Percentiles rank a stretch among this genome's conserved stretches.
Evolutionary conservation across 208 protist genomes (phyloP).

Genomic region (Zelonia costaricensis): DNA sequence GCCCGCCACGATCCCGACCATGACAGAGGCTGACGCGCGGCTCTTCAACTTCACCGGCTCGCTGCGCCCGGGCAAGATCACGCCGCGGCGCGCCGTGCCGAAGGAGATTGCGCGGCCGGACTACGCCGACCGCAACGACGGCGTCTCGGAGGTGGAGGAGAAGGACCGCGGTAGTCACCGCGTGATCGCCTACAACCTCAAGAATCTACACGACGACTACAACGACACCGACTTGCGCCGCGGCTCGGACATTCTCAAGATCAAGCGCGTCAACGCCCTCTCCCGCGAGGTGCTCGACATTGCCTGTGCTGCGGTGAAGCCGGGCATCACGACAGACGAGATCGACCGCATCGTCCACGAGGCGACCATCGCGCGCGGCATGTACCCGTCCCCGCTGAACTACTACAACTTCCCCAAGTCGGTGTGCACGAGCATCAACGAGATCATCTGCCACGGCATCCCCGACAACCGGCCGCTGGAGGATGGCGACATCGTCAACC

Average conservation of each 20-base stretch:
- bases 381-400: slow-evolving; percentile 98
- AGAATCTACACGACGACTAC: slow-evolving; percentile 76
- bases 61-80: slow-evolving; percentile 85
- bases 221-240: slow-evolving; percentile 78
- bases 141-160: slow-evolving; percentile 75
- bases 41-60: slow-evolving; percentile 84
- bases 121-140: slow-evolving; percentile 87
- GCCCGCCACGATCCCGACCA: slow-evolving; percentile 82
- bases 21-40: slow-evolving; percentile 69
- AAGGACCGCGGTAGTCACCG: slow-evolving; percentile 63
- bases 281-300: slow-evolving; percentile 96
- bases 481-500: slow-evolving; percentile 98
- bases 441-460: slow-evolving; percentile 97
- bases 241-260: slow-evolving; percentile 74
- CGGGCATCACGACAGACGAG: slow-evolving; percentile 98
- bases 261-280: slow-evolving; percentile 88
- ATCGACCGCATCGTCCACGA: slow-evolving; percentile 96
- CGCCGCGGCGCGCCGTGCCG: slow-evolving; percentile 78
- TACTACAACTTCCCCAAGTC: slow-evolving; percentile 99
- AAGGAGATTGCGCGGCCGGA: slow-evolving; percentile 72
- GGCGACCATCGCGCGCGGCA: slow-evolving; percentile 85
- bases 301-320: slow-evolving; percentile 82
- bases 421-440: slow-evolving; percentile 96
- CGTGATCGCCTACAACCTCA: slow-evolving; percentile 74
- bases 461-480: slow-evolving; percentile 94